phyloP scores from a whole-genome alignment of 495 filamentous ascomycete species.

The Aspergillus coremiiformis region DNA sequence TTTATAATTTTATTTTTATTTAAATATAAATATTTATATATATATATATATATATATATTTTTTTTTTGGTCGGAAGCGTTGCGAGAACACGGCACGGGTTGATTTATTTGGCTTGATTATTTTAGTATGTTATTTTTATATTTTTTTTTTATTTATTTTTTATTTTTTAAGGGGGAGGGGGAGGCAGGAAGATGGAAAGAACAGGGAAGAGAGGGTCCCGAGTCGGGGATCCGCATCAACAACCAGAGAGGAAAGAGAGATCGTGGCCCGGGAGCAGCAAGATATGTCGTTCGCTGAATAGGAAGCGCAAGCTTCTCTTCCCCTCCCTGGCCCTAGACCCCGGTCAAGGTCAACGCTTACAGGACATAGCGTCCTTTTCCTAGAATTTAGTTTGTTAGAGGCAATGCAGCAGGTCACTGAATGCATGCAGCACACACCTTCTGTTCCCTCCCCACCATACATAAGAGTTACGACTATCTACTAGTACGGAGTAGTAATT shows the following conservation, averaged over 20 bases:
- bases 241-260: conserved; percentile 1
- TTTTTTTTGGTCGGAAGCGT: neutral
- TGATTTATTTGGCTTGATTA: neutral
- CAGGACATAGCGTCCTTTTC: conserved; percentile 1
- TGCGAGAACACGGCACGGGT: conserved; percentile 9
- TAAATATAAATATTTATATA: too few relatives aligned
- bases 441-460: neutral
- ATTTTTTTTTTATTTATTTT: too few relatives aligned
- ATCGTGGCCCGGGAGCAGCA: conserved; percentile 3
- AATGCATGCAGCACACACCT: neutral
- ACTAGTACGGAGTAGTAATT: neutral
- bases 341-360: neutral
- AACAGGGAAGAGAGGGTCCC: conserved; percentile 1
- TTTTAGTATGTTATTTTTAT: too few relatives aligned
- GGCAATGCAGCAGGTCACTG: neutral
- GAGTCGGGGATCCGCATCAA: conserved; percentile 2
- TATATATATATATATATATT: too few relatives aligned
- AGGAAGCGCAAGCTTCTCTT: neutral
- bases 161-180: neutral
- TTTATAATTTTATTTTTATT: too few relatives aligned
- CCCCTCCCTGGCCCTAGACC: neutral
- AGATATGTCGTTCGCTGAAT: conserved; percentile 5
- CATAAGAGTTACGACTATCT: too few relatives aligned
- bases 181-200: neutral
- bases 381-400: neutral